Base-by-base conservation (phyloP, 2,329 filamentous ascomycete genomes). In the Trichophyton schoenleinii region DNA sequence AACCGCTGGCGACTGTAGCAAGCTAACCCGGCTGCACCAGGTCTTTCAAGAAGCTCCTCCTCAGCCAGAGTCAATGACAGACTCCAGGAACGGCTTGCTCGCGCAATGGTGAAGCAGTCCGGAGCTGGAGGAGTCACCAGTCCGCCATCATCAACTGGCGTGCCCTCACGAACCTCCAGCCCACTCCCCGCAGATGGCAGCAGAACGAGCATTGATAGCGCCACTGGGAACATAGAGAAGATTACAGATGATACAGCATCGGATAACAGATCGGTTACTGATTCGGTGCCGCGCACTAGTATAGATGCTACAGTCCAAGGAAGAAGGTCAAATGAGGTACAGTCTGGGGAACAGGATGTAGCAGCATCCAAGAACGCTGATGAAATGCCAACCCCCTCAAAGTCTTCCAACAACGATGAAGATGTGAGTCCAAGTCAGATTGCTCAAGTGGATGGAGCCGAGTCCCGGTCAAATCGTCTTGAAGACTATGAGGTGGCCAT, bases 61-160 rank as follows among this genome's bases (percentile, higher is more conserved):
- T 83, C 81, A 48, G 83, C 80, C 64, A 82, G 84, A 66, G 78
- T 82, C 63, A 94, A 90, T 74, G 91, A 95, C 68, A 84, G 91
- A 59, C 79, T 99, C 49, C 91, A 96, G 71, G 91, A 96, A 71
- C 83, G 91, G 64, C 80, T 99, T 63, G 92, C 92, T 34, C 89
- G 89, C 70, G 94, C 91, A 34, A 84, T 96, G 68, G 89, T 87
- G 2, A 87, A 87, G 63, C 89, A 87, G 69, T 82, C 80, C 62
- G 75, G 79, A n/a, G 52, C 77, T 1, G 71, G 74, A 44, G 78
- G 77, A 60, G 70, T 77, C 34, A 78, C 76, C 31, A 76, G 74
- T 22, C 77, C 74, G 61, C 73, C 76, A 64, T 73, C 80, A 28
- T 77, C 78, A 6, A 80, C 79, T 55, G 78, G 77, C 36, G 67